A percentile compares a stretch with the other conserved stretches of the same genome.
These are phyloP conservation scores for Apiospora saccharicola DNA, from an alignment of 2,329 filamentous ascomycete genomes.

Conservation along the genomic window DNA sequence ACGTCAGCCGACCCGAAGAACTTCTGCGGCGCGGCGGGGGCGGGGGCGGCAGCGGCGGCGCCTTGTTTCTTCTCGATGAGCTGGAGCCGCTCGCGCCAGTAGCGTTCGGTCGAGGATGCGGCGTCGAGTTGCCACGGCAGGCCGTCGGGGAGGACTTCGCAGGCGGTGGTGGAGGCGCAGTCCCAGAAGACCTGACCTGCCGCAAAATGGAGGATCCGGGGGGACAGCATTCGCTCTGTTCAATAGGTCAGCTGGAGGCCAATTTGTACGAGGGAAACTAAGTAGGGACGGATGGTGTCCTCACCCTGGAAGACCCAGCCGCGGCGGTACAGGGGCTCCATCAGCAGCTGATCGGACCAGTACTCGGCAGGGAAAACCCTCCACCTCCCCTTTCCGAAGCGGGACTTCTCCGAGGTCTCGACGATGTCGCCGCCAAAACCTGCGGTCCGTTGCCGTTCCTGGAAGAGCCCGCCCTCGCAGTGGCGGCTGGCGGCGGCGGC, in stretches of 20 bases:
- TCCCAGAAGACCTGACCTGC: slow-evolving; percentile 35
- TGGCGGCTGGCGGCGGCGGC: slow-evolving; percentile 9
- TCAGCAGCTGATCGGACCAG: slow-evolving; percentile 26
- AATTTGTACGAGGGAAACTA: no score
- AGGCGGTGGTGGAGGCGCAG: slow-evolving; percentile 33
- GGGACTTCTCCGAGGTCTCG: background rate
- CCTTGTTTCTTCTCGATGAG: slow-evolving; percentile 4
- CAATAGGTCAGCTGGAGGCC: background rate
- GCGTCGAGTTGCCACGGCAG: slow-evolving; percentile 30
- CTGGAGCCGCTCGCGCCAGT: slow-evolving; percentile 29
- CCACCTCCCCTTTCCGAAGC: slow-evolving; percentile 15
- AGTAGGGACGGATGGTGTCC: no score
- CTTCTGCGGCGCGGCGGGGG: background rate
- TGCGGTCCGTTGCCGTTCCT: background rate
- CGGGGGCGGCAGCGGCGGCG: no score
- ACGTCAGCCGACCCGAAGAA: background rate
- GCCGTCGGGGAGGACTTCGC: slow-evolving; percentile 32
- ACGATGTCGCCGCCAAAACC: background rate
- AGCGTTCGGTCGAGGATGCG: slow-evolving; percentile 27
- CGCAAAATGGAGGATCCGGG: slow-evolving; percentile 35
- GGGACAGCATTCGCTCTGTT: slow-evolving; percentile 35
- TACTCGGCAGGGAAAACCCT: slow-evolving; percentile 19
- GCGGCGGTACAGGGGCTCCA: slow-evolving; percentile 30
- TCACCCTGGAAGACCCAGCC: slow-evolving; percentile 35
- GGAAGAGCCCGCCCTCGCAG: slow-evolving; percentile 18